phyloP scores from a whole-genome alignment of 306 rosid genomes.

The Ormosia semicastrata region DNA sequence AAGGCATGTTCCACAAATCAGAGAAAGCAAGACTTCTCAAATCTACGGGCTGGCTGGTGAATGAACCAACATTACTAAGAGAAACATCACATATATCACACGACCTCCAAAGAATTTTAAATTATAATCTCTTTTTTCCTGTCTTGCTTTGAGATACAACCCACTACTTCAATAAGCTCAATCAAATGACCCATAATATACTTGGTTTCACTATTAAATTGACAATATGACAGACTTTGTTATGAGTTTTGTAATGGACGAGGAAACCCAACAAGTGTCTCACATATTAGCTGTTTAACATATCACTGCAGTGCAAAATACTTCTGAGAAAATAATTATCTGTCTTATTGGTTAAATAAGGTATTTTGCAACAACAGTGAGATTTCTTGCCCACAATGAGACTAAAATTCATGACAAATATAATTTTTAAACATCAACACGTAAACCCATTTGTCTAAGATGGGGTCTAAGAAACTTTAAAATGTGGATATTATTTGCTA shows the following conservation, averaged over 20 bases:
- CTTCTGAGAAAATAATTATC: background rate
- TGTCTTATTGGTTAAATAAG: background rate
- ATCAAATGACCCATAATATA: background rate
- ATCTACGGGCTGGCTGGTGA: conserved; percentile 2
- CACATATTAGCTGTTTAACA: background rate
- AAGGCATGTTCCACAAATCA: background rate
- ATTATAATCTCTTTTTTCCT: too few species aligned
- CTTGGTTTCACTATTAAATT: background rate
- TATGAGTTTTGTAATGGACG: background rate
- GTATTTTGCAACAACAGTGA: background rate
- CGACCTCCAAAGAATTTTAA: too few species aligned
- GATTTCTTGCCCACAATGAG: background rate
- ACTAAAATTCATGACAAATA: background rate
- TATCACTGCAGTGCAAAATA: background rate
- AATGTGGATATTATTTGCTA: background rate
- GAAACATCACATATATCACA: too few species aligned
- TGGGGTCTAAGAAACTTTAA: background rate
- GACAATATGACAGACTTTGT: background rate
- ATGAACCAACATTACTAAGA: background rate
- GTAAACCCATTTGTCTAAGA: background rate
- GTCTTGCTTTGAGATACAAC: background rate
- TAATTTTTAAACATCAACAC: background rate
- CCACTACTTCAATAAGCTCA: background rate
- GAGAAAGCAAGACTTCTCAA: conserved; percentile 9
- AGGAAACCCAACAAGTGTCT: background rate